Conservation (phyloP, 306 rosid species). For the Carpinus fangiana region DNA sequence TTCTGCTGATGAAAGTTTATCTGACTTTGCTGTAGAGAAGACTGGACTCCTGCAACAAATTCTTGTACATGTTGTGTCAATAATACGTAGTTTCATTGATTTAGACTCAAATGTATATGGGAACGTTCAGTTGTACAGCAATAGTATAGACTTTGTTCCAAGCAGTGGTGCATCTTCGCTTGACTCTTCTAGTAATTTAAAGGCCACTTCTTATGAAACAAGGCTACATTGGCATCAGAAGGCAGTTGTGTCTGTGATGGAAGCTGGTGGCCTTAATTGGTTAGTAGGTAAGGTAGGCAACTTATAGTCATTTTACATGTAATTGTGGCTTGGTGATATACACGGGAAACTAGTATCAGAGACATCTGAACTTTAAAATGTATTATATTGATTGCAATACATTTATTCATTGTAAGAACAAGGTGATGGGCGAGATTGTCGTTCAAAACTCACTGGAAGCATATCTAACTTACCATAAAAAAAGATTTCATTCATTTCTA, state of each 20-base stretch:
- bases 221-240: slow-evolving; percentile 81
- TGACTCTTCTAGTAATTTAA: slow-evolving; percentile 57
- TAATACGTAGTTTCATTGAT: slow-evolving; percentile 71
- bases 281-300: slow-evolving; percentile 99
- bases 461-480: not conserved
- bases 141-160: slow-evolving; percentile 41
- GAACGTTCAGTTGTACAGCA: slow-evolving; percentile 54
- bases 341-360: not conserved
- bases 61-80: slow-evolving; percentile 70
- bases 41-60: slow-evolving; percentile 70
- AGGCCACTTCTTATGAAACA: slow-evolving; percentile 60
- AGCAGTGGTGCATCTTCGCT: slow-evolving; percentile 39
- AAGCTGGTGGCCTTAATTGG: slow-evolving; percentile 99
- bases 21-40: slow-evolving; percentile 58
- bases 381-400: not conserved
- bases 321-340: not conserved
- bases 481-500: not conserved
- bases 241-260: slow-evolving; percentile 94
- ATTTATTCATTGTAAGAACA: not conserved
- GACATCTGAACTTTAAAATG: not conserved
- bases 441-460: not conserved
- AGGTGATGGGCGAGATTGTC: not conserved
- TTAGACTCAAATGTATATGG: slow-evolving; percentile 57
- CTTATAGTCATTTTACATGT: slow-evolving; percentile 22
- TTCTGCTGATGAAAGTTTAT: slow-evolving; percentile 65